These are phyloP conservation scores for Lipomyces chichibuensis DNA, from an alignment of 805 yeast species.

Conservation along the genomic window DNA sequence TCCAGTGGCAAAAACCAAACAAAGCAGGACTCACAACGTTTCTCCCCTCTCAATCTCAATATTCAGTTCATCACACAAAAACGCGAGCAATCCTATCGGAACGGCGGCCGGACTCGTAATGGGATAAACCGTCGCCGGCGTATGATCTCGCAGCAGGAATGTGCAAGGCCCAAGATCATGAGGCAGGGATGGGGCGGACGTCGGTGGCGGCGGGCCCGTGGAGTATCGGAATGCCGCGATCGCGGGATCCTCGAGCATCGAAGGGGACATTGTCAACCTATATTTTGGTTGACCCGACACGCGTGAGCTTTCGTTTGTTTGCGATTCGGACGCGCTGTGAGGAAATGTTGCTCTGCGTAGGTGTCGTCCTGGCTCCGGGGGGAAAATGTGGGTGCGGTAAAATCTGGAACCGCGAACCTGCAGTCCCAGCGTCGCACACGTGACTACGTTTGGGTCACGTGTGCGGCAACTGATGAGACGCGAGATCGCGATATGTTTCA, in stretches of 20 bases:
- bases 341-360: conserved; percentile 11
- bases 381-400: neutral
- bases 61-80: conserved; percentile 88
- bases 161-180: conserved; percentile 63
- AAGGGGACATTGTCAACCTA: conserved; percentile 10
- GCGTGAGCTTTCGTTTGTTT: conserved; percentile 5
- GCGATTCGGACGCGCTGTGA: conserved; percentile 7
- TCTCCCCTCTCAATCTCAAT: conserved; percentile 90
- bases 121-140: conserved; percentile 92
- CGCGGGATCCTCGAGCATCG: conserved; percentile 32
- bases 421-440: conserved; percentile 8
- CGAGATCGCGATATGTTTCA: too few relatives aligned
- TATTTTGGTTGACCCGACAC: neutral
- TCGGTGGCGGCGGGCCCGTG: conserved; percentile 42
- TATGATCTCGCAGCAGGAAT: conserved; percentile 80
- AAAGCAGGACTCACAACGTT: conserved; percentile 51
- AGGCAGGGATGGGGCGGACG: conserved; percentile 42
- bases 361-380: conserved; percentile 9
- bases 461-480: too few relatives aligned
- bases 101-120: conserved; percentile 65
- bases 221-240: conserved; percentile 31
- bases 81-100: conserved; percentile 77
- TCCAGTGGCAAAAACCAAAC: neutral
- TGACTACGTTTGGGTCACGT: neutral
- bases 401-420: conserved; percentile 13